phyloP scores from a whole-genome alignment of 1,139 yeast genomes.

The Protomyces inouyei region DNA sequence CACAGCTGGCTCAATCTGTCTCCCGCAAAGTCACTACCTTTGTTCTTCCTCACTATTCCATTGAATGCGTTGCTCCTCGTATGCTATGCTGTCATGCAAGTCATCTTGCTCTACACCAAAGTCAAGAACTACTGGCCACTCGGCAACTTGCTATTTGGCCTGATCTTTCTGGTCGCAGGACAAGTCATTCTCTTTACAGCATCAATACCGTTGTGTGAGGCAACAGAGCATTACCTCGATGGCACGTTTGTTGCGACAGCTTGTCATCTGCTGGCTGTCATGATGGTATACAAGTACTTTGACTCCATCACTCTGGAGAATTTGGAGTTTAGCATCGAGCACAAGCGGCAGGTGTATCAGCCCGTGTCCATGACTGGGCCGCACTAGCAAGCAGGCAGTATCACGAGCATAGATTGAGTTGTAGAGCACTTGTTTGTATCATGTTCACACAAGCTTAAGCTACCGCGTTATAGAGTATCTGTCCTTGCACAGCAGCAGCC shows the following conservation, averaged over 20 bases:
- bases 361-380: background rate
- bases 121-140: conserved; percentile 79
- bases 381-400: too few relatives aligned
- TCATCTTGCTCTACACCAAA: conserved; percentile 62
- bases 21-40: conserved; percentile 52
- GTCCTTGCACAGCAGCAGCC: too few relatives aligned
- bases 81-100: conserved; percentile 62
- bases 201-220: conserved; percentile 59
- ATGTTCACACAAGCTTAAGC: too few relatives aligned
- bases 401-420: too few relatives aligned
- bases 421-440: too few relatives aligned
- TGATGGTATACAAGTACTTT: conserved; percentile 97
- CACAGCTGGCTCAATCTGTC: conserved; percentile 45
- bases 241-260: conserved; percentile 81
- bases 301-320: conserved; percentile 89
- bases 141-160: conserved; percentile 69
- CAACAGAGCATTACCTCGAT: conserved; percentile 79
- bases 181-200: conserved; percentile 70
- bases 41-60: conserved; percentile 66
- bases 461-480: too few relatives aligned
- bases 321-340: conserved; percentile 74
- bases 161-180: conserved; percentile 72
- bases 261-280: conserved; percentile 71
- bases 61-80: conserved; percentile 63
- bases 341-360: conserved; percentile 42